phyloP scores from a whole-genome alignment of 2,329 filamentous ascomycete species.

The Blastomyces silverae region DNA sequence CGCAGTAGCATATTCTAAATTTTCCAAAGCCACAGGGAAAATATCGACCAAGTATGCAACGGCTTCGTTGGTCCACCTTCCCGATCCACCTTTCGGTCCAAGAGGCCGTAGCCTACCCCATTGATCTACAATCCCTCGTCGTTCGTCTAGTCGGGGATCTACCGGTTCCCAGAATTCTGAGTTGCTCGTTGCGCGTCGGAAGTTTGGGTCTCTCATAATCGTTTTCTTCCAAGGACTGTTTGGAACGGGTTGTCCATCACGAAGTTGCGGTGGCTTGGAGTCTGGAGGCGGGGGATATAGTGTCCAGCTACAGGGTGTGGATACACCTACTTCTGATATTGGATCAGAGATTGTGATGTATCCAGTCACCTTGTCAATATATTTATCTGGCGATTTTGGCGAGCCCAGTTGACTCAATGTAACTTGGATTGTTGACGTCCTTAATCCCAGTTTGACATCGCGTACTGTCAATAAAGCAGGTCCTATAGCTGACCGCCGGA shows the following conservation, averaged over 20 bases:
- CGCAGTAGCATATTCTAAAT: not conserved
- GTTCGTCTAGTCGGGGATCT: not conserved
- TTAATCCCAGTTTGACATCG: slow-evolving; percentile 9
- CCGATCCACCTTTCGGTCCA: slow-evolving; percentile 5
- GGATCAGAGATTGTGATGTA: slow-evolving; percentile 11
- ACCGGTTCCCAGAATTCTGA: slow-evolving; percentile 11
- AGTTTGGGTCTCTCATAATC: not conserved
- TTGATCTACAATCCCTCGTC: slow-evolving; percentile 2
- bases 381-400: not conserved
- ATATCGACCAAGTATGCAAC: slow-evolving; percentile 8
- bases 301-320: slow-evolving; percentile 5
- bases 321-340: slow-evolving; percentile 5
- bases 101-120: slow-evolving; percentile 6
- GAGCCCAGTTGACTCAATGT: not conserved
- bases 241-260: not conserved
- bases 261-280: slow-evolving; percentile 3
- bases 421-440: slow-evolving; percentile 8
- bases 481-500: slow-evolving; percentile 7
- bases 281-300: slow-evolving; percentile 10
- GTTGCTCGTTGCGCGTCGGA: slow-evolving; percentile 11
- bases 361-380: not conserved
- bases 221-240: slow-evolving; percentile 9
- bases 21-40: slow-evolving; percentile 9
- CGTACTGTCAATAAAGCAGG: slow-evolving; percentile 7
- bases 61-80: slow-evolving; percentile 9